These are phyloP conservation scores for Aspergillus clavatus DNA, from an alignment of 2,329 filamentous ascomycete genomes.

Conservation along the genomic window DNA sequence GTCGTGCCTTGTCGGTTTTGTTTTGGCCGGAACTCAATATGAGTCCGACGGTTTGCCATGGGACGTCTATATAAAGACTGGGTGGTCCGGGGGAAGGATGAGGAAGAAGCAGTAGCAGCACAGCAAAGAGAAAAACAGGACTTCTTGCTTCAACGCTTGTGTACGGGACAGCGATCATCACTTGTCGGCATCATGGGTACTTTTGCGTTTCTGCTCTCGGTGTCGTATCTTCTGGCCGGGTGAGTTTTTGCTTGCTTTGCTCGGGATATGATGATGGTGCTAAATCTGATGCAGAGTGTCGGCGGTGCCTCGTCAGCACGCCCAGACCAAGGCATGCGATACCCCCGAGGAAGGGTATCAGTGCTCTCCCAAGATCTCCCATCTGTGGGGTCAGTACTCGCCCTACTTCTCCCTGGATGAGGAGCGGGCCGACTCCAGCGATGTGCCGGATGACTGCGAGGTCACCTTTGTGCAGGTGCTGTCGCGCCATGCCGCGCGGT, in stretches of 20 bases:
- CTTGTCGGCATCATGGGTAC: conserved; percentile 11
- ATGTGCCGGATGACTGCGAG: conserved; percentile 62
- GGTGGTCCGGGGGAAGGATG: background rate
- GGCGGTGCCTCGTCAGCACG: background rate
- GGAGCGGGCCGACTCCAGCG: conserved; percentile 57
- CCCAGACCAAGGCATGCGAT: conserved; percentile 44
- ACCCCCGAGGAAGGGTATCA: conserved; percentile 55
- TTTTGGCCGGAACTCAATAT: background rate
- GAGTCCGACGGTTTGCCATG: background rate
- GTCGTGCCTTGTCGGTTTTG: background rate
- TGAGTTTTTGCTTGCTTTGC: background rate
- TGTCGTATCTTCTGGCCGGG: conserved; percentile 12
- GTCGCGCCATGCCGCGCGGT: conserved; percentile 78
- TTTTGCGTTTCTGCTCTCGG: conserved; percentile 8
- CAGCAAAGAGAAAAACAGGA: no score
- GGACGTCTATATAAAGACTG: background rate
- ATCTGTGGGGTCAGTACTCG: conserved; percentile 81
- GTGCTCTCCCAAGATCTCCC: conserved; percentile 58
- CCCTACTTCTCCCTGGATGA: conserved; percentile 67
- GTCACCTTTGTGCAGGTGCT: conserved; percentile 77
- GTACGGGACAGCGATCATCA: background rate
- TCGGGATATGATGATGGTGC: background rate
- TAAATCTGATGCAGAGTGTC: conserved; percentile 9
- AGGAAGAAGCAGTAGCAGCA: conserved; percentile 4
- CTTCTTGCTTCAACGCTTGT: background rate